Percentiles rank a stretch among this genome's conserved stretches.
phyloP scores from a whole-genome alignment of 306 rosid species.

The Cicer pinnatifidum region DNA sequence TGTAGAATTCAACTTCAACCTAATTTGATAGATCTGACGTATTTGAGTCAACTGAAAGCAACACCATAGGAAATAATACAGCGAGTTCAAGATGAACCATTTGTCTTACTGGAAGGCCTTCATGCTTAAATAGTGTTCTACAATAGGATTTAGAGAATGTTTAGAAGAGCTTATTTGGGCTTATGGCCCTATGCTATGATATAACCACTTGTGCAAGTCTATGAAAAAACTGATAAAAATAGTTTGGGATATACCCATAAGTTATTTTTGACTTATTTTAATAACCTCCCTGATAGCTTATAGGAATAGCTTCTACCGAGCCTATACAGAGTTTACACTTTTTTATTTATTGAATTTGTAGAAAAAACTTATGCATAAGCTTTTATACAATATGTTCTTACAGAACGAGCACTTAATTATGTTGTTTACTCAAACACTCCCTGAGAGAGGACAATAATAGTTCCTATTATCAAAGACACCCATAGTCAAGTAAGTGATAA shows the following conservation, averaged over 20 bases:
- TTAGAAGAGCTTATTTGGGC: not conserved
- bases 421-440: not conserved
- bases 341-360: not conserved
- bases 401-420: not conserved
- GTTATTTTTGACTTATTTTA: not conserved
- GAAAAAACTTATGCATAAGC: not conserved
- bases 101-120: slow-evolving; percentile 22
- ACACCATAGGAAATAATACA: slow-evolving; percentile 25
- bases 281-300: not conserved
- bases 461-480: slow-evolving; percentile 40
- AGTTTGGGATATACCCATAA: not conserved
- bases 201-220: not conserved
- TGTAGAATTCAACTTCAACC: slow-evolving; percentile 25
- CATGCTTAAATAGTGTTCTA: slow-evolving; percentile 21
- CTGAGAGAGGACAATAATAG: slow-evolving; percentile 2
- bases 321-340: not conserved
- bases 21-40: slow-evolving; percentile 11
- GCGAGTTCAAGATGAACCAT: slow-evolving; percentile 28
- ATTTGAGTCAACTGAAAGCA: slow-evolving; percentile 22
- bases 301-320: not conserved
- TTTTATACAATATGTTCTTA: slow-evolving; percentile 4
- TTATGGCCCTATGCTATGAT: not conserved
- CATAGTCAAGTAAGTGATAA: slow-evolving; percentile 39
- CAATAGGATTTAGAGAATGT: slow-evolving; percentile 4
- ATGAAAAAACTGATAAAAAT: not conserved